A percentile compares a stretch with the other conserved stretches of the same genome.
Conservation (phyloP, 805 yeast species). For the Saturnispora serradocipensis region DNA sequence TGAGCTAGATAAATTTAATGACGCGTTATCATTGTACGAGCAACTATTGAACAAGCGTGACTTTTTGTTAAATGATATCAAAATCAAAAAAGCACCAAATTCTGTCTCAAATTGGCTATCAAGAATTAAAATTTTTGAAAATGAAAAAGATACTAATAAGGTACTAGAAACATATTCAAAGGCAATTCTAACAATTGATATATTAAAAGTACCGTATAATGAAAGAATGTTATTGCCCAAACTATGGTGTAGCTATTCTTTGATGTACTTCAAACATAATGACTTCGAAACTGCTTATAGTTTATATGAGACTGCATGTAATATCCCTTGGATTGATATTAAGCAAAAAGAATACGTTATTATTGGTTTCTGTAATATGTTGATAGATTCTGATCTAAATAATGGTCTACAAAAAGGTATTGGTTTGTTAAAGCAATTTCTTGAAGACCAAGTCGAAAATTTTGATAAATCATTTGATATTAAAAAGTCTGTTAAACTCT, state of each 20-base stretch:
- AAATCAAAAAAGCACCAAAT: conserved; percentile 51
- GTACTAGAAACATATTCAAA: conserved; percentile 48
- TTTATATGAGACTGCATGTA: conserved; percentile 53
- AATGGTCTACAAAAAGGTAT: neutral
- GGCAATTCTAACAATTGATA: conserved; percentile 61
- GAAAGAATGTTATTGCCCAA: conserved; percentile 33
- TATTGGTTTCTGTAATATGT: conserved; percentile 68
- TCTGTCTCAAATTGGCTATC: conserved; percentile 62
- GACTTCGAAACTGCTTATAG: conserved; percentile 54
- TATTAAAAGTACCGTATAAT: conserved; percentile 37
- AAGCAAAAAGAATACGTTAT: conserved; percentile 64
- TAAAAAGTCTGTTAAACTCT: conserved; percentile 52
- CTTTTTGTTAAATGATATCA: conserved; percentile 55
- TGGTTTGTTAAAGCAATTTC: conserved; percentile 5
- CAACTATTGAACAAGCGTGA: conserved; percentile 47
- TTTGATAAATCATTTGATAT: conserved; percentile 49
- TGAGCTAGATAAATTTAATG: conserved; percentile 25
- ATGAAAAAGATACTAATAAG: conserved; percentile 30
- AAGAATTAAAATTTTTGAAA: conserved; percentile 38
- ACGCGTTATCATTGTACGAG: conserved; percentile 42
- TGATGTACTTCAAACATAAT: conserved; percentile 44
- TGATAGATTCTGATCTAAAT: conserved; percentile 33
- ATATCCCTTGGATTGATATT: conserved; percentile 55
- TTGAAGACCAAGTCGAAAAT: conserved; percentile 31
- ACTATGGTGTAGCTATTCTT: conserved; percentile 67